Percentiles rank a stretch among this genome's conserved stretches.
phyloP scores from a whole-genome alignment of 768 basidiomycete genomes.

The Tylopilus sp. region DNA sequence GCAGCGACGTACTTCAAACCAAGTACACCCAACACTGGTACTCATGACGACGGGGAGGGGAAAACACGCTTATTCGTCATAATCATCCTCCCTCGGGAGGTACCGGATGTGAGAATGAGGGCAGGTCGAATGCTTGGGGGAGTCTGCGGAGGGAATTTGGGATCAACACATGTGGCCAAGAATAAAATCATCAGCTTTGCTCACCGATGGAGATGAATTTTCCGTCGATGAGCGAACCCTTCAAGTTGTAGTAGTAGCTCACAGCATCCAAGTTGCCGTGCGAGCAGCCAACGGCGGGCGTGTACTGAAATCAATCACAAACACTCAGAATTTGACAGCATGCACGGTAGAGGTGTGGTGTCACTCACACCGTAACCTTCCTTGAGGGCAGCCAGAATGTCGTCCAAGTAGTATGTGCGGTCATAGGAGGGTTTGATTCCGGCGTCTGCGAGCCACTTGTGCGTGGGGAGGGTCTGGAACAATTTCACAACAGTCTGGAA shows the following conservation, averaged over 20 bases:
- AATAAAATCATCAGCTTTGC: slow-evolving; percentile 5
- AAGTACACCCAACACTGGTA: not conserved
- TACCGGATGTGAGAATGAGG: slow-evolving; percentile 57
- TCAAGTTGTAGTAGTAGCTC: slow-evolving; percentile 61
- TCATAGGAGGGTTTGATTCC: slow-evolving; percentile 68
- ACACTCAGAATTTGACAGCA: not conserved
- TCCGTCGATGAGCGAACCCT: slow-evolving; percentile 64
- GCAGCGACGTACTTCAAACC: not conserved
- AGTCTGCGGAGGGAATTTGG: slow-evolving; percentile 36
- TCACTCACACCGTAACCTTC: slow-evolving; percentile 41
- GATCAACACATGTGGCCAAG: not conserved
- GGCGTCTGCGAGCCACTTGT: slow-evolving; percentile 61
- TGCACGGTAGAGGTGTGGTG: not conserved
- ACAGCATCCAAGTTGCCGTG: slow-evolving; percentile 40
- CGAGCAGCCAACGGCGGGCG: slow-evolving; percentile 47
- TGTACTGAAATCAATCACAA: slow-evolving; percentile 34
- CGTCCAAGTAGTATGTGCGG: slow-evolving; percentile 53
- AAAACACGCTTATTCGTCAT: too few species aligned
- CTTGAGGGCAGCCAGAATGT: slow-evolving; percentile 53
- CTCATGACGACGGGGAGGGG: not conserved
- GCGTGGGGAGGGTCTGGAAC: slow-evolving; percentile 71
- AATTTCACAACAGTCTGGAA: slow-evolving; percentile 55
- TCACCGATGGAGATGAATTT: slow-evolving; percentile 57
- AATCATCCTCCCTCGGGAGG: slow-evolving; percentile 38
- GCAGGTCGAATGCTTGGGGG: slow-evolving; percentile 52